A percentile compares a stretch with the other conserved stretches of the same genome.
Conservation (phyloP, 768 basidiomycete species). For the Lyophyllum semitale region DNA sequence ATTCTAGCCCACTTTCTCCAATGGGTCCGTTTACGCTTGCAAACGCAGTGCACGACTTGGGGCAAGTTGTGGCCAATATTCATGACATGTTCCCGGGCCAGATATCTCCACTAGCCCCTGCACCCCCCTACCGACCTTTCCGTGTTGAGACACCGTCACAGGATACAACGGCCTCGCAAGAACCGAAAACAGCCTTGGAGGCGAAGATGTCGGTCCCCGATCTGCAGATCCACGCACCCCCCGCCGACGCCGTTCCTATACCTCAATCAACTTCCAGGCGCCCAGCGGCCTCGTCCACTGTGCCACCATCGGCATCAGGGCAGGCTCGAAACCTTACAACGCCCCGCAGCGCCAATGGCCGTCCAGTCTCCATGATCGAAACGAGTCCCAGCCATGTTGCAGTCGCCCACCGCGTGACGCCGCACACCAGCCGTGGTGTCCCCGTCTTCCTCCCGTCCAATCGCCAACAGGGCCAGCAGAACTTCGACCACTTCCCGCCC, state of each 20-base stretch:
- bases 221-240: neutral
- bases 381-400: conserved; percentile 36
- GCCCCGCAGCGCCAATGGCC: conserved; percentile 13
- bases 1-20: conserved; percentile 11
- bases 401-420: conserved; percentile 38
- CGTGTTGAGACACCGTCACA: neutral
- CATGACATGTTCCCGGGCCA: conserved; percentile 23
- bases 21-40: conserved; percentile 20
- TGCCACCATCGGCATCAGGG: neutral
- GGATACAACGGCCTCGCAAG: neutral
- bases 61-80: conserved; percentile 21
- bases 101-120: conserved; percentile 17
- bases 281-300: neutral
- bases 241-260: neutral
- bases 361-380: conserved; percentile 40
- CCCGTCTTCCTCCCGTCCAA: conserved; percentile 33
- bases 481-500: conserved; percentile 38
- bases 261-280: neutral
- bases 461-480: conserved; percentile 27
- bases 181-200: neutral
- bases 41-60: conserved; percentile 20
- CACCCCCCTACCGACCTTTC: conserved; percentile 14
- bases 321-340: neutral
- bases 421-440: conserved; percentile 37
- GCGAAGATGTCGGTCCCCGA: conserved; percentile 11